phyloP scores from a whole-genome alignment of 176 grass and related monocot genomes.

The Zizania latifolia region DNA sequence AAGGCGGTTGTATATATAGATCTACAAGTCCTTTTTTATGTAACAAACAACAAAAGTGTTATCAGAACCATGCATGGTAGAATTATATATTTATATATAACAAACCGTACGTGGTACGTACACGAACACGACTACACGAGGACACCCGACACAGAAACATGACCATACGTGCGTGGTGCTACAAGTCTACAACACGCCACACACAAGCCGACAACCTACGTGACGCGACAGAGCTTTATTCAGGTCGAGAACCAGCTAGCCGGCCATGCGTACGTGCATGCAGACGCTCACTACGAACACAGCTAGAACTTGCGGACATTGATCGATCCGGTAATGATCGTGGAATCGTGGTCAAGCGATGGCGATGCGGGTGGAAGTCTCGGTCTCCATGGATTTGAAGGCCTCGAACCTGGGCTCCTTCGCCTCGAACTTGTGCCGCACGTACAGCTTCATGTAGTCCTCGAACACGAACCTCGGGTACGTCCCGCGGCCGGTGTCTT shows the following conservation, averaged over 20 bases:
- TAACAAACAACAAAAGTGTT: no score
- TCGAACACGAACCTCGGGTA: slow-evolving; percentile 81
- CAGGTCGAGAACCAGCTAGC: neutral
- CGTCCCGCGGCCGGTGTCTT: neutral
- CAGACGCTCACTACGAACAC: neutral
- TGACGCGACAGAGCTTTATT: slow-evolving; percentile 7
- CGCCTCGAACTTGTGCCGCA: slow-evolving; percentile 63
- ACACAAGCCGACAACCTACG: neutral
- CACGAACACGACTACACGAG: neutral
- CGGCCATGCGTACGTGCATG: neutral
- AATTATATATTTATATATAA: neutral
- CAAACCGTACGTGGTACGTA: neutral
- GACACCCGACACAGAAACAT: neutral
- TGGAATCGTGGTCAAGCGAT: slow-evolving; percentile 7
- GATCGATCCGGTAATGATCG: neutral
- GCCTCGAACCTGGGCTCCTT: slow-evolving; percentile 76
- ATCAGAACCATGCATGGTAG: no score
- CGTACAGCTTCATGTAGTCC: slow-evolving; percentile 91
- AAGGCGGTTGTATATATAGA: no score
- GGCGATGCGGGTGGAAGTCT: slow-evolving; percentile 30
- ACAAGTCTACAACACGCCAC: neutral
- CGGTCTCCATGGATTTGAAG: slow-evolving; percentile 51
- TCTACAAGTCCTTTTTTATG: no score
- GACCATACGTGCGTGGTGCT: neutral
- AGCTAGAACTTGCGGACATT: neutral